phyloP scores from a whole-genome alignment of 139 green algal genomes.

The Astrephomene gubernaculifera region DNA sequence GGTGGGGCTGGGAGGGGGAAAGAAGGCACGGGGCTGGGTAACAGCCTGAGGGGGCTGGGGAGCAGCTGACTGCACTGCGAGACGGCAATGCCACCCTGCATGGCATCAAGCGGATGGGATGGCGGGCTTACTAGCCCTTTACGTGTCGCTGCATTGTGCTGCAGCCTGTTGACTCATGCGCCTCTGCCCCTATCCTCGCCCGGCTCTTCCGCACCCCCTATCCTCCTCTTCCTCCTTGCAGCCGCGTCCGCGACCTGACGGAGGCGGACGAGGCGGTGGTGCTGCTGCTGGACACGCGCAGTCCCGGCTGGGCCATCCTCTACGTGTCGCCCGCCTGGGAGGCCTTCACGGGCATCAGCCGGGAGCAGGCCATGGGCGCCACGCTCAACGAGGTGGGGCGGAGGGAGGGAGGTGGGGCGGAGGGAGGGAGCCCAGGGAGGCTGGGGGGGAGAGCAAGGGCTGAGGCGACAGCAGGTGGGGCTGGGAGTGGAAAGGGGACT shows the following conservation, averaged over 20 bases:
- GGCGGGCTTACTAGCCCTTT: no score
- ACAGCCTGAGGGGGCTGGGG: no score
- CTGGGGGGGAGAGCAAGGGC: no score
- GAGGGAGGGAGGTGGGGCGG: neutral
- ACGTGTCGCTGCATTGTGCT: no score
- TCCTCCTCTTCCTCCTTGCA: neutral
- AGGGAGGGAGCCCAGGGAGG: neutral
- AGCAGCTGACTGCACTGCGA: no score
- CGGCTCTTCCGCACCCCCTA: neutral
- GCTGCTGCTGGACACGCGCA: conserved; percentile 48
- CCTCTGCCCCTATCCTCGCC: neutral
- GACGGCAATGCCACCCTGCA: no score
- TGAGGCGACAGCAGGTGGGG: no score
- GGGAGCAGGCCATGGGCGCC: conserved; percentile 1
- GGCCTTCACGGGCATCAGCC: conserved; percentile 23
- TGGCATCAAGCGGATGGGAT: no score
- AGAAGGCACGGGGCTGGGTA: no score
- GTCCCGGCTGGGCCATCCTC: conserved; percentile 26
- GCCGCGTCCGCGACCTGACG: conserved; percentile 26
- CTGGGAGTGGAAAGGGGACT: no score
- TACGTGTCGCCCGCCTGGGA: conserved; percentile 27
- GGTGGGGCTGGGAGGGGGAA: no score
- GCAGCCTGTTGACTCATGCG: no score
- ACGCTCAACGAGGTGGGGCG: conserved; percentile 39
- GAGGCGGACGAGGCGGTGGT: conserved; percentile 26